Evolutionary conservation across 2,329 filamentous ascomycete species (phyloP).

Genomic region (Blastomyces percursus): DNA sequence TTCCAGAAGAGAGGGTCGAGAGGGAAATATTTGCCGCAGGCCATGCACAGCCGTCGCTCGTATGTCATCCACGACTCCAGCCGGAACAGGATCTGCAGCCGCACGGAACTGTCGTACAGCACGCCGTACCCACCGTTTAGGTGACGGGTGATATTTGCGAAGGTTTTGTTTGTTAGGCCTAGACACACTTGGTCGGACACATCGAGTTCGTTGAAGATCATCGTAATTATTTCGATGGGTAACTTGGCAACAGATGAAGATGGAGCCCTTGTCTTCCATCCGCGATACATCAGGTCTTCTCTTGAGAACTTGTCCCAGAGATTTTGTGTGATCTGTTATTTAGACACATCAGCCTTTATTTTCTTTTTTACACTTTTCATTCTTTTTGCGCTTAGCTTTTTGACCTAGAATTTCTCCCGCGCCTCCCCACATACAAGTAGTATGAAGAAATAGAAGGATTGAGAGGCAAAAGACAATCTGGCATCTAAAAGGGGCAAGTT

Average conservation of each 20-base stretch:
- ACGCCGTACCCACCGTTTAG: slow-evolving; percentile 4
- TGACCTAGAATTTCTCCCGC: not conserved
- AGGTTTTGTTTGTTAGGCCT: slow-evolving; percentile 9
- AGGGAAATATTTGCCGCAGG: slow-evolving; percentile 11
- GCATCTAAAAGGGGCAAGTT: not conserved
- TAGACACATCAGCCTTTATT: slow-evolving; percentile 4
- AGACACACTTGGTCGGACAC: slow-evolving; percentile 9
- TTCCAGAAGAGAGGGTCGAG: slow-evolving; percentile 8
- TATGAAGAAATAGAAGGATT: not conserved
- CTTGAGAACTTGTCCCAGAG: not conserved
- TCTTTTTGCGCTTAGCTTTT: no score
- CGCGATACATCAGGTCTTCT: not conserved
- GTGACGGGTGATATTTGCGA: slow-evolving; percentile 4
- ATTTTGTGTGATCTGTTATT: not conserved
- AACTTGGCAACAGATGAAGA: not conserved
- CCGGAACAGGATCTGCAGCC: slow-evolving; percentile 10
- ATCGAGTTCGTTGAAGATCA: slow-evolving; percentile 11
- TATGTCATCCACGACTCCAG: slow-evolving; percentile 8
- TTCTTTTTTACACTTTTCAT: not conserved
- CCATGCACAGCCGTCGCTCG: slow-evolving; percentile 7
- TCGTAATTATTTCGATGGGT: slow-evolving; percentile 4
- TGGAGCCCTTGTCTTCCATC: not conserved
- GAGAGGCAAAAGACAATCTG: not conserved
- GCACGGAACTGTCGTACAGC: slow-evolving; percentile 6
- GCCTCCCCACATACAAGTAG: not conserved